Evolutionary conservation across 176 grass and related monocot genomes (phyloP).

Genomic region (Oryza glumipatula): DNA sequence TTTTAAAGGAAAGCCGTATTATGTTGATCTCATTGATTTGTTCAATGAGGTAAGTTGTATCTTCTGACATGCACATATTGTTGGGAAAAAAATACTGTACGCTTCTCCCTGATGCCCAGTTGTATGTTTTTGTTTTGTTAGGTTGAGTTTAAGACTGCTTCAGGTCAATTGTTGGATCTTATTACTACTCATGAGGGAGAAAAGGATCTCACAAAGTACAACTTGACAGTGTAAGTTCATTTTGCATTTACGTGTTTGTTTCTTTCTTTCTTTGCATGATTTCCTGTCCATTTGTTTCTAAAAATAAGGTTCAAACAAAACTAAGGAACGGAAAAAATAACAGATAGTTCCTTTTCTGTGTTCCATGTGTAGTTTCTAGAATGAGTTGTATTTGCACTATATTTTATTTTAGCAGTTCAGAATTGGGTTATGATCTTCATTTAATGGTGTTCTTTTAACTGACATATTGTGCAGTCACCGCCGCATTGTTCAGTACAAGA

Average conservation of each 20-base stretch:
- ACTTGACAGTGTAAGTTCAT: slow-evolving; percentile 71
- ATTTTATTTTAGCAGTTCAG: slow-evolving; percentile 18
- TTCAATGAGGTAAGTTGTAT: slow-evolving; percentile 88
- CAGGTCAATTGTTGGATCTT: slow-evolving; percentile 92
- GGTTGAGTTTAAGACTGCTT: slow-evolving; percentile 99
- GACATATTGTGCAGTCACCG: slow-evolving; percentile 64
- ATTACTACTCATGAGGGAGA: slow-evolving; percentile 98
- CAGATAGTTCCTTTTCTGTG: not conserved
- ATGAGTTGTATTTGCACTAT: slow-evolving; percentile 23
- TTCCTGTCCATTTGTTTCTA: not conserved
- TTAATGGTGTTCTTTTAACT: slow-evolving; percentile 38
- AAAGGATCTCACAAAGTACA: slow-evolving; percentile 90
- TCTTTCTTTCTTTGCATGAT: slow-evolving; percentile 11
- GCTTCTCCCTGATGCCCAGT: slow-evolving; percentile 26
- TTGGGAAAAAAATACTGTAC: slow-evolving; percentile 3
- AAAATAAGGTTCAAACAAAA: not conserved
- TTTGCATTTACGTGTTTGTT: not conserved
- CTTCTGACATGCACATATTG: slow-evolving; percentile 1
- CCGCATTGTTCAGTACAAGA: slow-evolving; percentile 97
- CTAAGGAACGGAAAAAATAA: not conserved
- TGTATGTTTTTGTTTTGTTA: slow-evolving; percentile 40
- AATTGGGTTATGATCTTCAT: not conserved
- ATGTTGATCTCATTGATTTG: slow-evolving; percentile 92
- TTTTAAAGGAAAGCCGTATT: slow-evolving; percentile 90
- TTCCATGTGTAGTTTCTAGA: not conserved